phyloP scores from a whole-genome alignment of 306 rosid species.

The Lathyrus oleraceus region DNA sequence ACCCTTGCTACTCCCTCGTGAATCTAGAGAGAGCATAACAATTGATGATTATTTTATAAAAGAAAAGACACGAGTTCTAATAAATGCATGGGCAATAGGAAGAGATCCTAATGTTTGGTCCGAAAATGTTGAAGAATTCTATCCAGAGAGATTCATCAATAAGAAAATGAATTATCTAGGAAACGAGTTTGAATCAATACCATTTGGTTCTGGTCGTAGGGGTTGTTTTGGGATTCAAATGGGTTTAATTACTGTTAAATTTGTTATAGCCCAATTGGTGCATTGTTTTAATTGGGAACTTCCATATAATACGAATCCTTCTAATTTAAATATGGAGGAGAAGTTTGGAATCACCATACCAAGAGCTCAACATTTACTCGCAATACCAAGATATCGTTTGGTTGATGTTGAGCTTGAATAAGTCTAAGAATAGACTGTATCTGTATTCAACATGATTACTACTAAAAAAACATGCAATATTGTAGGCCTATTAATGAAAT shows the following conservation, averaged over 20 bases:
- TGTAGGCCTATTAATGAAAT: background rate
- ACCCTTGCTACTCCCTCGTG: too few species aligned
- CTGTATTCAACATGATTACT: too few species aligned
- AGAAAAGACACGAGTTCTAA: slow-evolving; percentile 6
- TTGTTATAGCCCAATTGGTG: slow-evolving; percentile 38
- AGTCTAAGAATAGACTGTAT: too few species aligned
- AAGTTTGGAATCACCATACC: slow-evolving; percentile 28
- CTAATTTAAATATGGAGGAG: slow-evolving; percentile 38
- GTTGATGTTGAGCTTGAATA: too few species aligned
- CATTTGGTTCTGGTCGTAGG: slow-evolving; percentile 44
- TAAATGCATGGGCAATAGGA: slow-evolving; percentile 44
- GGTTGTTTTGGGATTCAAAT: slow-evolving; percentile 35
- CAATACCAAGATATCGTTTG: slow-evolving; percentile 32
- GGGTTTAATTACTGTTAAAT: slow-evolving; percentile 14
- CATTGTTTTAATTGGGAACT: slow-evolving; percentile 51
- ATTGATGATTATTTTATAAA: slow-evolving; percentile 40
- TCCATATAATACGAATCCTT: background rate
- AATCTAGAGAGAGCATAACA: too few species aligned
- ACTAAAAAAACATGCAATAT: too few species aligned
- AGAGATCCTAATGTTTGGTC: slow-evolving; percentile 42
- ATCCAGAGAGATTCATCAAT: slow-evolving; percentile 34
- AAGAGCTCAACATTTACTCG: slow-evolving; percentile 34
- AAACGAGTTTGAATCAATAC: slow-evolving; percentile 31
- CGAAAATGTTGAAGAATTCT: slow-evolving; percentile 21
- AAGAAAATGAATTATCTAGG: slow-evolving; percentile 24